Evolutionary conservation across 768 basidiomycete genomes (phyloP).

Genomic region (Pisolithus marmoratus): DNA sequence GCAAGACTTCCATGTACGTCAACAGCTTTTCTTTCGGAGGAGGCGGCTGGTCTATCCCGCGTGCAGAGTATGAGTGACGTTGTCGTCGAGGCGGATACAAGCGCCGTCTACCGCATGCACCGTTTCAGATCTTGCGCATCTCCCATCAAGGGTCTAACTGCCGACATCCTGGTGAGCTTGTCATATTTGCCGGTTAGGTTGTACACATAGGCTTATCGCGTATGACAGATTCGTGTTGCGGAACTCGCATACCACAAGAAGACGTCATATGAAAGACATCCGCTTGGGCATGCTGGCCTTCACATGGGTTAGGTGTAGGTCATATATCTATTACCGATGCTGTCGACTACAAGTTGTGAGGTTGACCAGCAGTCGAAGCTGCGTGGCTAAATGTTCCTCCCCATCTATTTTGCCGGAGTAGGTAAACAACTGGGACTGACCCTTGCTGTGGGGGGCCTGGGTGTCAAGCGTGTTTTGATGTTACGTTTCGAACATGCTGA

Average conservation of each 20-base stretch:
- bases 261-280: conserved; percentile 53
- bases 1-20: conserved; percentile 63
- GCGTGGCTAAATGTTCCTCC: not conserved
- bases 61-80: conserved; percentile 54
- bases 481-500: not conserved
- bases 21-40: not conserved
- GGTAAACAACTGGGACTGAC: too few relatives aligned
- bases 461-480: not conserved
- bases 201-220: not conserved
- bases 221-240: conserved; percentile 38
- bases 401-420: too few relatives aligned
- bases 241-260: conserved; percentile 53
- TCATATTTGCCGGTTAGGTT: not conserved
- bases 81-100: conserved; percentile 38
- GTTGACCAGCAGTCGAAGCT: not conserved
- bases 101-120: conserved; percentile 70
- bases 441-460: not conserved
- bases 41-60: not conserved
- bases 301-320: conserved; percentile 12
- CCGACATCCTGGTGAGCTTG: conserved; percentile 66
- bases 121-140: conserved; percentile 75
- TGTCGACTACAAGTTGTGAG: not conserved
- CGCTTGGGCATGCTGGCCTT: conserved; percentile 41
- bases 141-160: conserved; percentile 78
- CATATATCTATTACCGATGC: not conserved